A percentile compares a stretch with the other conserved stretches of the same genome.
Conservation (phyloP, 257 asterid species). For the Rhazya stricta region DNA sequence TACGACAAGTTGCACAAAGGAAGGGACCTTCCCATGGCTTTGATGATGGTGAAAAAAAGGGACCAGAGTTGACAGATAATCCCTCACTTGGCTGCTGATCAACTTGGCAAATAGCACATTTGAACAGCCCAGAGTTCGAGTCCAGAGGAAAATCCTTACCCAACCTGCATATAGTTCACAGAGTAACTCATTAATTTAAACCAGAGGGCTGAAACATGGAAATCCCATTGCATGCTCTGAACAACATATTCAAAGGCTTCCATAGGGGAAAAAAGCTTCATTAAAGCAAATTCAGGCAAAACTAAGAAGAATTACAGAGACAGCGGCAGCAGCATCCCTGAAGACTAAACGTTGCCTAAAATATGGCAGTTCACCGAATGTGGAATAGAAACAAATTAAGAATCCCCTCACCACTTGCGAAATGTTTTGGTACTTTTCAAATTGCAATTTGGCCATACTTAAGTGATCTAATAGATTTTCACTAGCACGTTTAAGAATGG, state of each 20-base stretch:
- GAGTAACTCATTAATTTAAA: not conserved
- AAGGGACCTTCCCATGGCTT: slow-evolving; percentile 99
- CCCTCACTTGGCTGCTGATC: slow-evolving; percentile 84
- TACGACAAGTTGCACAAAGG: slow-evolving; percentile 83
- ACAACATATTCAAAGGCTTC: not conserved
- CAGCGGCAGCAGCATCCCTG: not conserved
- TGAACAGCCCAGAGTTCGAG: slow-evolving; percentile 69
- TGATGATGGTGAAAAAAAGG: slow-evolving; percentile 85
- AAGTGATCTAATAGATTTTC: not conserved
- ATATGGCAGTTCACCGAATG: not conserved
- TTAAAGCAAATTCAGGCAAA: not conserved
- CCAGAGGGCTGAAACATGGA: not conserved
- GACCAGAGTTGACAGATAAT: slow-evolving; percentile 77
- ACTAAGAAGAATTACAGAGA: not conserved
- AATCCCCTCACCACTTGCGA: not conserved
- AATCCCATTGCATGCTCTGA: not conserved
- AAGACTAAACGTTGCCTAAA: not conserved
- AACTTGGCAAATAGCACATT: slow-evolving; percentile 95
- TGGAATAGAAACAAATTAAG: not conserved
- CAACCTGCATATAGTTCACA: slow-evolving; percentile 45
- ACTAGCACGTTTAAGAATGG: not conserved
- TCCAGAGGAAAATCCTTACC: slow-evolving; percentile 85
- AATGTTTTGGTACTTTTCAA: not conserved
- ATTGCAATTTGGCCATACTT: not conserved
- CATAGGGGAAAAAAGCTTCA: not conserved